phyloP scores from a whole-genome alignment of 208 protist species.

The Naegleria gruberi region DNA sequence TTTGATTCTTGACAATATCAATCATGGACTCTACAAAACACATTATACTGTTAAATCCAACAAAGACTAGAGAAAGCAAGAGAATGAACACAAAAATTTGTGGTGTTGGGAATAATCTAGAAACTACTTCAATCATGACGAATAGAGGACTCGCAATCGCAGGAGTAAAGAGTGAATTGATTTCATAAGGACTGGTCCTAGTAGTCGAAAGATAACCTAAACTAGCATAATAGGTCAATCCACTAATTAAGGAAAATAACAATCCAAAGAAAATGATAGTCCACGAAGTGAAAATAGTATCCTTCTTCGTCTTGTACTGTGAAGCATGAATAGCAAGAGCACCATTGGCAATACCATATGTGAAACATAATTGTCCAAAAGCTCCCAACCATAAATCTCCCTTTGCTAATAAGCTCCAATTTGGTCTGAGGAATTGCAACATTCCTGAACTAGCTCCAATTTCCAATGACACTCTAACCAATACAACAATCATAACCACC shows the following conservation, averaged over 20 bases:
- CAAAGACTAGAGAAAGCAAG: background rate
- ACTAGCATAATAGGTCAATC: background rate
- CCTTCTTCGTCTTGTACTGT: background rate
- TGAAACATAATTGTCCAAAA: conserved; percentile 6
- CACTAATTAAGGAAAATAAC: background rate
- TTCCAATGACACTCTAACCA: background rate
- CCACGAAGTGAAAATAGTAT: background rate
- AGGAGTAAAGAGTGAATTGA: background rate
- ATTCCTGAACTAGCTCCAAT: background rate
- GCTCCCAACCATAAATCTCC: background rate
- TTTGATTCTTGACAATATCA: background rate
- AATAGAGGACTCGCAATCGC: background rate
- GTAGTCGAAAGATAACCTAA: background rate
- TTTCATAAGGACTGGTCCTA: background rate
- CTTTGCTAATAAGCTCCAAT: background rate
- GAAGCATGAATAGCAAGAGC: background rate
- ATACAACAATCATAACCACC: background rate
- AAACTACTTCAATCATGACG: background rate
- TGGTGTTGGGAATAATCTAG: background rate
- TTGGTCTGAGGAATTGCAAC: background rate
- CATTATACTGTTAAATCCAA: background rate
- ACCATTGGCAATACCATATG: background rate
- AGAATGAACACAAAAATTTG: background rate
- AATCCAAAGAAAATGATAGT: background rate
- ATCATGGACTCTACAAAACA: background rate